phyloP scores from a whole-genome alignment of 495 filamentous ascomycete species.

The Aspergillus kassunensis region DNA sequence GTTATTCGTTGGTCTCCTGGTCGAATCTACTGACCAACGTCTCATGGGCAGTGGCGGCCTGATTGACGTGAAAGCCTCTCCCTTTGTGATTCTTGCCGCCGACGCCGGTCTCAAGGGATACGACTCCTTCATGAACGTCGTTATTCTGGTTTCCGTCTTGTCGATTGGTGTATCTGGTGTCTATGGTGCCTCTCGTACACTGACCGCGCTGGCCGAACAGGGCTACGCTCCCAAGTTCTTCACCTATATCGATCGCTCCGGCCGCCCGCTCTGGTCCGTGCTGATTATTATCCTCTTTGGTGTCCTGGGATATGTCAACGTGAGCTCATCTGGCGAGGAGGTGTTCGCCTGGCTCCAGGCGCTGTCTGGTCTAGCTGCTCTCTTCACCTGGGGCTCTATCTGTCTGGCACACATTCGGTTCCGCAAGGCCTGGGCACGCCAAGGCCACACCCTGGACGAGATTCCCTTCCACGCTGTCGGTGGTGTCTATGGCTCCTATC shows the following conservation, averaged over 20 bases:
- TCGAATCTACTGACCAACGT: slow-evolving; percentile 49
- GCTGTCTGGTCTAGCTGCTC: slow-evolving; percentile 59
- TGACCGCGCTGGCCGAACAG: slow-evolving; percentile 57
- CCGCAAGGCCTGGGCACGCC: slow-evolving; percentile 52
- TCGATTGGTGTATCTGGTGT: slow-evolving; percentile 74
- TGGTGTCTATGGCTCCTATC: slow-evolving; percentile 63
- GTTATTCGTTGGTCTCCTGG: slow-evolving; percentile 68
- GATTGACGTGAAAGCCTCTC: slow-evolving; percentile 58
- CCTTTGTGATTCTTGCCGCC: slow-evolving; percentile 59
- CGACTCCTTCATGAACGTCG: slow-evolving; percentile 72
- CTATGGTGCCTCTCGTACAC: slow-evolving; percentile 64
- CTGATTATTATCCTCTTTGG: slow-evolving; percentile 43
- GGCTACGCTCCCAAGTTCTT: slow-evolving; percentile 57
- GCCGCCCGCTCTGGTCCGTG: slow-evolving; percentile 49
- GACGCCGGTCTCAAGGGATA: slow-evolving; percentile 61
- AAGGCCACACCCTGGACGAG: slow-evolving; percentile 62
- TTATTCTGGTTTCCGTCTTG: slow-evolving; percentile 63
- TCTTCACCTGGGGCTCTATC: slow-evolving; percentile 72
- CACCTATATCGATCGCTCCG: slow-evolving; percentile 37
- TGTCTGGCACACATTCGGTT: slow-evolving; percentile 73
- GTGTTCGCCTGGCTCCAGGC: slow-evolving; percentile 64
- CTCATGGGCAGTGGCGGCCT: slow-evolving; percentile 40
- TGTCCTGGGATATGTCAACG: slow-evolving; percentile 48
- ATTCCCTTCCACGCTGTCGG: slow-evolving; percentile 64
- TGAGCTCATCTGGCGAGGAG: slow-evolving; percentile 30